Base-by-base conservation (phyloP, 805 yeast genomes). In the Clavispora santaluciae region DNA sequence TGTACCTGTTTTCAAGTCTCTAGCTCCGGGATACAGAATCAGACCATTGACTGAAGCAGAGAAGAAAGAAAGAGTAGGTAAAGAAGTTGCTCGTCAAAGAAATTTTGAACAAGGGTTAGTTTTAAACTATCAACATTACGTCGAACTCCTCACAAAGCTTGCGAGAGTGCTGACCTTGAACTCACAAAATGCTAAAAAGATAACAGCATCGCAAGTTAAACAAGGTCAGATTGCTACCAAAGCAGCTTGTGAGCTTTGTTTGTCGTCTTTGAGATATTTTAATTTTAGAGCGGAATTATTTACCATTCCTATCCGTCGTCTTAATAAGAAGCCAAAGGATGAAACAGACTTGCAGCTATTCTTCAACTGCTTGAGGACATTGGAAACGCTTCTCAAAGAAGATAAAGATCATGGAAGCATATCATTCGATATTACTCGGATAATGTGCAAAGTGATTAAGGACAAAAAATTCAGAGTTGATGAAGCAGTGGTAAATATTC, bases 21-120 rank as follows among this genome's bases (percentile, higher is more conserved):
- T 93, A 35, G 81, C 93, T 1, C 99, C 99, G 2, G 83, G 93
- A 6, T 91, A 91, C 62, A 76, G 81, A 45, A 88, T 91, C 39
- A 74, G 96, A 57, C 84, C 95, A 2, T 69, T 93, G 39, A 73
- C 88, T 2, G 97, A 88, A 13, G 63, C 77, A 0, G 98, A 91
- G 60, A 79, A 79, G 60, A 75, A 78, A 45, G 96, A 88, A 54
- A 86, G 80, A 53, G 95, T 88, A 4, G 69, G 90, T 11, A 86
- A 75, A 56, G 99, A 93, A 16, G 84, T 93, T 24, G 83, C 86
- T 13, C 78, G 74, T 54, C 60, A 85, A 51, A 76, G 99, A 57
- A 73, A 71, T 45, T 89, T 84, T 60, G 99, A 91, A 62, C 93
- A 91, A 58, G 67, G 76, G 2, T 68, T 91, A 40, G 82, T 90